These are phyloP conservation scores for Beauveria sp. DNA, from an alignment of 2,329 filamentous ascomycete species.

Conservation along the genomic window DNA sequence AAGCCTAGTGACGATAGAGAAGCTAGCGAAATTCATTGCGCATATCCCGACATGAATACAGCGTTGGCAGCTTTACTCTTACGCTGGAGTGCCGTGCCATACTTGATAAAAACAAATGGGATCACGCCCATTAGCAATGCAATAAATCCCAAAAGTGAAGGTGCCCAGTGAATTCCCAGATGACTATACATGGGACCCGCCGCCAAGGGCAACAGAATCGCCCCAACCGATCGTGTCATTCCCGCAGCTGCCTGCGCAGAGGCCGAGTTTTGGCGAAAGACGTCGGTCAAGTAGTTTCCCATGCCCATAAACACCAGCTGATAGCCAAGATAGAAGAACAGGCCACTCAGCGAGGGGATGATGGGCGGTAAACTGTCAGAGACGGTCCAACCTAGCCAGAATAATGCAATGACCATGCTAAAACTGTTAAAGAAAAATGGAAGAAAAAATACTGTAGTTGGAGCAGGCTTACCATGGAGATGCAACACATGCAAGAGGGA, in stretches of 20 bases:
- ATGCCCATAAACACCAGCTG: conserved; percentile 29
- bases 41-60: background rate
- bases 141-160: conserved; percentile 26
- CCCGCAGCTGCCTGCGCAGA: conserved; percentile 28
- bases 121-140: conserved; percentile 13
- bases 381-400: conserved; percentile 55
- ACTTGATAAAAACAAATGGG: conserved; percentile 8
- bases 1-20: no score
- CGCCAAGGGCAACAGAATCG: conserved; percentile 25
- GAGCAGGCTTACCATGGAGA: conserved; percentile 50
- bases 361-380: conserved; percentile 24
- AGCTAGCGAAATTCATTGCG: no score
- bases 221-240: conserved; percentile 25
- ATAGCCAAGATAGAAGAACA: conserved; percentile 34
- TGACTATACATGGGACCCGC: conserved; percentile 24
- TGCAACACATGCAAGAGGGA: conserved; percentile 45
- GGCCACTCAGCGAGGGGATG: conserved; percentile 31
- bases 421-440: conserved; percentile 20
- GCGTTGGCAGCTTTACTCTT: conserved; percentile 1
- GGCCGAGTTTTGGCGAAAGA: conserved; percentile 25
- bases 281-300: conserved; percentile 27
- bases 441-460: conserved; percentile 27
- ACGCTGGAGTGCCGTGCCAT: background rate
- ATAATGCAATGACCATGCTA: conserved; percentile 47
- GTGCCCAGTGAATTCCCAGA: conserved; percentile 28